A percentile compares a stretch with the other conserved stretches of the same genome.
These are phyloP conservation scores for Solanum tarijense DNA, from an alignment of 257 asterid genomes.

Conservation along the genomic window DNA sequence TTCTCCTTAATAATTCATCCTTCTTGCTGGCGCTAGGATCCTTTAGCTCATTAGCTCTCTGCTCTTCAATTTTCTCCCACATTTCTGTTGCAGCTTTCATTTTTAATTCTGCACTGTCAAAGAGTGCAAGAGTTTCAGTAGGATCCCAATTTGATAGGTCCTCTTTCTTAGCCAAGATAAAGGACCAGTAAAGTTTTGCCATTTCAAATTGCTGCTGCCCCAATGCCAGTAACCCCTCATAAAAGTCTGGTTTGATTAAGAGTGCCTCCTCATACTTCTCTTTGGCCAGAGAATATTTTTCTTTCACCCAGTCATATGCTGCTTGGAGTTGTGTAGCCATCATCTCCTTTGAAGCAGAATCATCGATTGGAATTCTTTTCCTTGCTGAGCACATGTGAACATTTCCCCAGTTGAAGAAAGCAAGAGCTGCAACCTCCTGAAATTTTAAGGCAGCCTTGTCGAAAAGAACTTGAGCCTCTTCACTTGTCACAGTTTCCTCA, in stretches of 20 bases:
- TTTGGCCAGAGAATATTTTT: conserved; percentile 66
- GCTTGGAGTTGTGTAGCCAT: conserved; percentile 62
- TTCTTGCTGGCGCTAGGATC: conserved; percentile 52
- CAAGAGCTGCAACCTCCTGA: conserved; percentile 97
- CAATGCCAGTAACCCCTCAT: conserved; percentile 76
- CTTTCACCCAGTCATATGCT: conserved; percentile 85
- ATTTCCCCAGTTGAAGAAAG: conserved; percentile 96
- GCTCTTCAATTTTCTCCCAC: conserved; percentile 95
- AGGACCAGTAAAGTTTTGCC: conserved; percentile 98
- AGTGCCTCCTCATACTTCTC: conserved; percentile 83
- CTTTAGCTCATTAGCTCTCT: conserved; percentile 61
- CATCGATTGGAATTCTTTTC: conserved; percentile 82
- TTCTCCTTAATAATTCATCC: conserved; percentile 52
- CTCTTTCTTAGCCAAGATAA: conserved; percentile 67
- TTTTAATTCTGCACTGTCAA: conserved; percentile 73
- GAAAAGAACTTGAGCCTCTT: conserved; percentile 78
- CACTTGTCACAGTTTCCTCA: conserved; percentile 81
- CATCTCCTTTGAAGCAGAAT: conserved; percentile 58
- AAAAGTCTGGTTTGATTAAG: conserved; percentile 65
- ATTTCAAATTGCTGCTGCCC: conserved; percentile 97
- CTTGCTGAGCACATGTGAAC: conserved; percentile 98
- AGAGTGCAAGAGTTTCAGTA: conserved; percentile 58
- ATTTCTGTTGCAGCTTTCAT: conserved; percentile 83
- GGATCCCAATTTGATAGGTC: conserved; percentile 84
- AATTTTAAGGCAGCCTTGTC: conserved; percentile 78